These are phyloP conservation scores for Cephalotrichum gorgonifer DNA, from an alignment of 2,329 filamentous ascomycete genomes.

Conservation along the genomic window DNA sequence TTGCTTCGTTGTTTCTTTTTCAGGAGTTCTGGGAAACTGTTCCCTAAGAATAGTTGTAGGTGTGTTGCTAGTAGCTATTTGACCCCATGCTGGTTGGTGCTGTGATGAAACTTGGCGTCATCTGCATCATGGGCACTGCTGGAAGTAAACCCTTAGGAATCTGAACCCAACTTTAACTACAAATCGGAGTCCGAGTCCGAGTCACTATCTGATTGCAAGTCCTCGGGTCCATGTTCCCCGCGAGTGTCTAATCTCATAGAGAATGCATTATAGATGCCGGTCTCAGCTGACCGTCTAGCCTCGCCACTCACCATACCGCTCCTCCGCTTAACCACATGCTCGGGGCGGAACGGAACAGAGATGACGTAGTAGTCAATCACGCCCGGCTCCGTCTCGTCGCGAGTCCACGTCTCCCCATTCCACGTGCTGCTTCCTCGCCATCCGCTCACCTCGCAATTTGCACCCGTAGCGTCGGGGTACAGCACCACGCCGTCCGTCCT, in stretches of 20 bases:
- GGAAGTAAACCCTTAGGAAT: no score
- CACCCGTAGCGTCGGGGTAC: conserved; percentile 14
- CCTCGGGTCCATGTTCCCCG: no score
- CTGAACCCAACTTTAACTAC: no score
- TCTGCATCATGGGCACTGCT: no score
- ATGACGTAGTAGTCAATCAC: conserved; percentile 32
- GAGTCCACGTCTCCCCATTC: conserved; percentile 23
- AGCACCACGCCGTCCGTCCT: conserved; percentile 20
- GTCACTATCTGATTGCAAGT: no score
- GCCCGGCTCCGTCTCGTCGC: conserved; percentile 28
- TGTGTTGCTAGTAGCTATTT: no score
- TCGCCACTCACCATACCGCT: conserved; percentile 7
- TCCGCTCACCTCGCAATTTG: conserved; percentile 16
- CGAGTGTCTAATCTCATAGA: not conserved
- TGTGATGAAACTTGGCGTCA: no score
- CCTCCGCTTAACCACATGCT: conserved; percentile 10
- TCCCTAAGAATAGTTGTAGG: no score
- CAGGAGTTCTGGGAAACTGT: no score
- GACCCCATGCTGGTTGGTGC: no score
- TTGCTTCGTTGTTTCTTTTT: no score
- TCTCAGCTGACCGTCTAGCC: not conserved
- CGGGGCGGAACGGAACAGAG: conserved; percentile 23
- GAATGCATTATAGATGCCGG: not conserved
- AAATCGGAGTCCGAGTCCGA: no score
- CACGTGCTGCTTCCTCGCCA: conserved; percentile 37